Conservation (phyloP, 805 yeast species). For the Cyberlindnera nakhonratchasimensis region DNA sequence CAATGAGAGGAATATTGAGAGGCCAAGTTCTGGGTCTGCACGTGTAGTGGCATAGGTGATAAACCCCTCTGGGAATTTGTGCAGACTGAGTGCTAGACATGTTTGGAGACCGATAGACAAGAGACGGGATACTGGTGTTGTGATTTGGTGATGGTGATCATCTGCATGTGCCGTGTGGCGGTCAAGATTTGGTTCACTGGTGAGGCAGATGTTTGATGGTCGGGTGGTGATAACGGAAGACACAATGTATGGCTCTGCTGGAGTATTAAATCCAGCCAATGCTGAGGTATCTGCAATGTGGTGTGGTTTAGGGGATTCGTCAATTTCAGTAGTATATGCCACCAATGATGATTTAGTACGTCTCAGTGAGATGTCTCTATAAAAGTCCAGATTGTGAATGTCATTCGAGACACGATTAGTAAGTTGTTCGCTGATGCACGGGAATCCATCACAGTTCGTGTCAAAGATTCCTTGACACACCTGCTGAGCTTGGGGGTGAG, state of each 20-base stretch:
- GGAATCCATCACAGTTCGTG: slow-evolving; percentile 20
- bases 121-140: slow-evolving; percentile 73
- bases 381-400: slow-evolving; percentile 26
- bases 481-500: slow-evolving; percentile 6
- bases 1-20: slow-evolving; percentile 78
- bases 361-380: slow-evolving; percentile 15
- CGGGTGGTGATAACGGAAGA: slow-evolving; percentile 3
- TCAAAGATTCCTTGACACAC: slow-evolving; percentile 24
- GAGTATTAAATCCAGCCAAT: not conserved
- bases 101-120: slow-evolving; percentile 89
- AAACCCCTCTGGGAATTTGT: slow-evolving; percentile 94
- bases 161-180: slow-evolving; percentile 31
- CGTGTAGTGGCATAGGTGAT: slow-evolving; percentile 75
- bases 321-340: slow-evolving; percentile 20
- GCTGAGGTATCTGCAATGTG: not conserved
- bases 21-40: slow-evolving; percentile 66
- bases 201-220: slow-evolving; percentile 17
- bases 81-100: slow-evolving; percentile 79
- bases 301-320: not conserved
- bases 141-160: slow-evolving; percentile 77
- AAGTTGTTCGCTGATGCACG: slow-evolving; percentile 18
- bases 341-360: slow-evolving; percentile 20
- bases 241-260: not conserved
- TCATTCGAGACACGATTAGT: slow-evolving; percentile 25
- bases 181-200: slow-evolving; percentile 25